phyloP scores from a whole-genome alignment of 768 basidiomycete species.

The Lentinula guzmanii region DNA sequence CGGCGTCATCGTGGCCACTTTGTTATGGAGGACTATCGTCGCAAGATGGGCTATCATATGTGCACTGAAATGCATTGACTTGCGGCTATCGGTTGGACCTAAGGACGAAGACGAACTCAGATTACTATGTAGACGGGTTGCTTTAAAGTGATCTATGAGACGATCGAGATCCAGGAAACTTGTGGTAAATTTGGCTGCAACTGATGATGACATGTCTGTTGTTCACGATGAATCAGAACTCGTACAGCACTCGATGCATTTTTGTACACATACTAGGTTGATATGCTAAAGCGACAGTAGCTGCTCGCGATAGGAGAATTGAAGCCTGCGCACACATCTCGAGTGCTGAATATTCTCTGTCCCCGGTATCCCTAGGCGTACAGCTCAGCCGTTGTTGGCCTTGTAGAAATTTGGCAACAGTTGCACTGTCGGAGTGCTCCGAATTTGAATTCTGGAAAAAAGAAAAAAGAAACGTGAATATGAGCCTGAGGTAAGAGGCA shows the following conservation, averaged over 20 bases:
- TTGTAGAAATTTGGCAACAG: background rate
- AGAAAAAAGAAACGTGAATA: background rate
- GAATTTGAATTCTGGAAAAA: background rate
- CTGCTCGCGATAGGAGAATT: slow-evolving; percentile 19
- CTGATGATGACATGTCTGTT: background rate
- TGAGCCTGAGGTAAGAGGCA: background rate
- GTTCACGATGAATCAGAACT: background rate
- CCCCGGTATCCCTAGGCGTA: background rate
- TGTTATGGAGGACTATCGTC: slow-evolving; percentile 19
- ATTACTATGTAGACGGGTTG: background rate
- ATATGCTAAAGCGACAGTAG: slow-evolving; percentile 10
- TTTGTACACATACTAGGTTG: slow-evolving; percentile 12
- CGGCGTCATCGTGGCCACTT: background rate
- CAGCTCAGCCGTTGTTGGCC: background rate
- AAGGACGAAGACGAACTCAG: too few species aligned
- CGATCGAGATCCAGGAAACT: background rate
- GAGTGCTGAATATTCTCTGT: background rate
- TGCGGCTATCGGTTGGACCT: background rate
- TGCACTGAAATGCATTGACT: slow-evolving; percentile 3
- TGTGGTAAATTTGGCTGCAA: background rate
- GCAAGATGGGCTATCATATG: slow-evolving; percentile 5
- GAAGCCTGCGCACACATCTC: background rate
- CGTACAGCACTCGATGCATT: background rate
- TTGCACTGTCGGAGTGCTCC: background rate
- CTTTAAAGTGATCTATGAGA: background rate